Evolutionary conservation across 805 yeast species (phyloP).

Genomic region (Debaryomyces tyrocola): DNA sequence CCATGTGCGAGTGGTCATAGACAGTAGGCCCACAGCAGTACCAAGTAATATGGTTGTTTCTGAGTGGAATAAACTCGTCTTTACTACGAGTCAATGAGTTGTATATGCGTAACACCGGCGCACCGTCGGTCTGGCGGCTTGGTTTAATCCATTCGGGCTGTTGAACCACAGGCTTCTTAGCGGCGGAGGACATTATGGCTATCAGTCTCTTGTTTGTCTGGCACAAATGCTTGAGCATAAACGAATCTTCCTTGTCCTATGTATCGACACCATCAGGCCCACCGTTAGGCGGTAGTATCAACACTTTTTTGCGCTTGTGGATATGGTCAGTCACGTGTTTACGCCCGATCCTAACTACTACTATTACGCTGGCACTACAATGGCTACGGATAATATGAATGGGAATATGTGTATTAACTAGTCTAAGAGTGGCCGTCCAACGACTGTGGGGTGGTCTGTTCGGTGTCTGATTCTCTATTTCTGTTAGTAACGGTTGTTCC

Average conservation of each 20-base stretch:
- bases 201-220: conserved; percentile 2
- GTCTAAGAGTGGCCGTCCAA: too few relatives aligned
- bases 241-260: not conserved
- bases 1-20: conserved; percentile 95
- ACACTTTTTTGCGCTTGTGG: too few relatives aligned
- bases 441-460: too few relatives aligned
- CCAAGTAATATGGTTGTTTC: conserved; percentile 76
- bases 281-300: not conserved
- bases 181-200: conserved; percentile 16
- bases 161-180: conserved; percentile 27
- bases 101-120: conserved; percentile 57
- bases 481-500: too few relatives aligned
- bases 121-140: conserved; percentile 1
- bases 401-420: too few relatives aligned
- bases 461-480: too few relatives aligned
- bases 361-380: too few relatives aligned
- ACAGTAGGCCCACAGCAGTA: conserved; percentile 99
- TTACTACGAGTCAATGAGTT: conserved; percentile 84
- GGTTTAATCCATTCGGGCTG: conserved; percentile 42
- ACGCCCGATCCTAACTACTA: too few relatives aligned
- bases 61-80: conserved; percentile 71
- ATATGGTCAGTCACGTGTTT: too few relatives aligned
- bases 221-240: conserved; percentile 7
- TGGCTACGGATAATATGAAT: too few relatives aligned
- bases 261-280: not conserved